Evolutionary conservation across 805 yeast species (phyloP), one percentile per base, ranked within the genome.

Genomic region (Hanseniaspora clermontiae): DNA sequence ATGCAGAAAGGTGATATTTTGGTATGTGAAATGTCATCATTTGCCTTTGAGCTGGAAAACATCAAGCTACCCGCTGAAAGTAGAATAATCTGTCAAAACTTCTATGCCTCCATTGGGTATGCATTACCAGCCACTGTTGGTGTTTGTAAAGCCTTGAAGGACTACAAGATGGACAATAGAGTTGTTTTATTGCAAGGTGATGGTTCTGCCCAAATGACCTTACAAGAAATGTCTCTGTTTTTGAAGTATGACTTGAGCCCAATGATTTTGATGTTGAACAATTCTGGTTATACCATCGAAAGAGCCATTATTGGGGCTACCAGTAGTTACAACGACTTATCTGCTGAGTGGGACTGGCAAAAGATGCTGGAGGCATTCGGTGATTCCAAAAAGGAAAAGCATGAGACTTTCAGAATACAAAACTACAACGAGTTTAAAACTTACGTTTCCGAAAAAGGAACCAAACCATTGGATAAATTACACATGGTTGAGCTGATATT

Each of bases 171-270:
- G n/a, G 52, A 63, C 2, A 76, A 82, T 36, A 77, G 95, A 63
- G 74, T 89, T 48, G 73, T 87, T 20, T 72, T 89, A 27, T 70
- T 87, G 17, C 89, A 86, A 72, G 96, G 97, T 57, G 97, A 90
- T 67, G 97, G 97, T 1, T 83, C 95, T 2, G 91, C 96, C 1
- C 95, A 87, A 72, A 86, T 90, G 95, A 88, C 96, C 5, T 74
- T 84, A 56, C 96, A 90, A 74, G 97, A 90, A 65, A 68, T 83
- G 51, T 79, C 87, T 0, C 75, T 87, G 2, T 79, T 78, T 64
- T 67, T 84, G 42, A 77, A 87, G 59, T 72, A 77, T 59, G 72
- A 74, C 19, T 73, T 84, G 43, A 78, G 77, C 39, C 87, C 95
- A 24, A 78, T 83, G 43, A 76, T 90, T 31, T 77, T 89, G 62